These are phyloP conservation scores for Nemania sp. DNA, from an alignment of 2,329 filamentous ascomycete species.

Conservation along the genomic window DNA sequence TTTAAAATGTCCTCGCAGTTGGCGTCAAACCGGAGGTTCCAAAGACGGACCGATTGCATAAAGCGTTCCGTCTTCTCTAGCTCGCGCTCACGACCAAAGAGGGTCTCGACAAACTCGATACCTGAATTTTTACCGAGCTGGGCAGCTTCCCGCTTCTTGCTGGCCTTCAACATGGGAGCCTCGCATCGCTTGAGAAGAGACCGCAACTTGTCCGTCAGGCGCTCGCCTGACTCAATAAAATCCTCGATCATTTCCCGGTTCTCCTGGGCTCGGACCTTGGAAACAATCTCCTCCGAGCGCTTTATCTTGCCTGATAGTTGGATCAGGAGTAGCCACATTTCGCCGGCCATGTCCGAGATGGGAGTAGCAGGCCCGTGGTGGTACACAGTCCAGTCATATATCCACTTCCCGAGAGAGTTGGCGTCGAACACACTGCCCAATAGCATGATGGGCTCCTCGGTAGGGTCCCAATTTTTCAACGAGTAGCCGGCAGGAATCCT, in stretches of 20 bases:
- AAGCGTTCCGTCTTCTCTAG: constrained; percentile 90
- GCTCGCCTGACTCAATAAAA: constrained; percentile 89
- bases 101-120: constrained; percentile 93
- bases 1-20: constrained; percentile 92
- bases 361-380: constrained; percentile 84
- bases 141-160: constrained; percentile 75
- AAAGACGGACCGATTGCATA: constrained; percentile 88
- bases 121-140: constrained; percentile 93
- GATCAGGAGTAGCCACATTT: constrained; percentile 95
- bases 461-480: constrained; percentile 97
- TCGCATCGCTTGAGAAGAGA: constrained; percentile 91
- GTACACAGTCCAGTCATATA: constrained; percentile 99
- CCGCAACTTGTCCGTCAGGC: constrained; percentile 86
- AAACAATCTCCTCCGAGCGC: constrained; percentile 82
- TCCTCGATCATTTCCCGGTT: constrained; percentile 86
- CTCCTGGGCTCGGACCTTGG: constrained; percentile 77
- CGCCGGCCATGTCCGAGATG: constrained; percentile 90
- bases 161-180: constrained; percentile 92
- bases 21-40: constrained; percentile 93
- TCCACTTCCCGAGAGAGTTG: constrained; percentile 98
- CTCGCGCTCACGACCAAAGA: constrained; percentile 92
- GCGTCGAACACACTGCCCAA: constrained; percentile 96
- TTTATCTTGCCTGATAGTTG: constrained; percentile 95
- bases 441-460: constrained; percentile 91
- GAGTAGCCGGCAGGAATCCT: constrained; percentile 91